A percentile compares a stretch with the other conserved stretches of the same genome.
Evolutionary conservation across 129 eudicot species (phyloP).

Genomic region (Tagetes patula): DNA sequence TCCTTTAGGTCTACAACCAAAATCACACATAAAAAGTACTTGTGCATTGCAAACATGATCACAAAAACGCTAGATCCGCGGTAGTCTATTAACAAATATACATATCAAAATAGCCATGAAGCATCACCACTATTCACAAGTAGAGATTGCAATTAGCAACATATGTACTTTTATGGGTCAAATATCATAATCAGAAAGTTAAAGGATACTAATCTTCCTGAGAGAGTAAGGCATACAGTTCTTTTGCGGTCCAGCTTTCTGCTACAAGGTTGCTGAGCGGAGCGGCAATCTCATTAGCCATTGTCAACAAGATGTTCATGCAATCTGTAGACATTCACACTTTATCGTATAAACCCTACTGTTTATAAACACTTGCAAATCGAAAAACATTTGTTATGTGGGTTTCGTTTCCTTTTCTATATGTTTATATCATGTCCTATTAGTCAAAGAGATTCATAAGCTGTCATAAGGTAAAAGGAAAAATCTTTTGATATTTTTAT

Average conservation of each 20-base stretch:
- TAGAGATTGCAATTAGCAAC: constrained; percentile 7
- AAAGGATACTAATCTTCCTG: constrained; percentile 24
- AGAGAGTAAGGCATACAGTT: constrained; percentile 40
- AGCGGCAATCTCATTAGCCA: constrained; percentile 43
- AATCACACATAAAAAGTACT: constrained; percentile 6
- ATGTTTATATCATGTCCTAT: not conserved
- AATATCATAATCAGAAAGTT: constrained; percentile 8
- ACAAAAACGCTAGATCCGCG: constrained; percentile 8
- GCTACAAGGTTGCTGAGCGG: constrained; percentile 52
- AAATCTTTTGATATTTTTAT: not conserved
- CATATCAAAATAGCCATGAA: constrained; percentile 20
- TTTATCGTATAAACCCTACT: constrained; percentile 3
- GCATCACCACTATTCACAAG: constrained; percentile 9
- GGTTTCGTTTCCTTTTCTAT: not conserved
- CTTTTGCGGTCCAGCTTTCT: constrained; percentile 62
- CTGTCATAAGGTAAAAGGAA: not conserved
- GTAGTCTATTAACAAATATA: constrained; percentile 36
- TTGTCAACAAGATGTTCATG: constrained; percentile 44
- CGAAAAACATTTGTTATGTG: not conserved
- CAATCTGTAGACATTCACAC: constrained; percentile 50
- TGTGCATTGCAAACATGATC: constrained; percentile 14
- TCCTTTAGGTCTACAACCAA: constrained; percentile 5
- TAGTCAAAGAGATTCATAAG: not conserved
- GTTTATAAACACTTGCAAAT: constrained; percentile 1
- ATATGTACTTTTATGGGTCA: constrained; percentile 10